Evolutionary conservation across 148 eudicot genomes (phyloP).

Genomic region (Chenopodium album): DNA sequence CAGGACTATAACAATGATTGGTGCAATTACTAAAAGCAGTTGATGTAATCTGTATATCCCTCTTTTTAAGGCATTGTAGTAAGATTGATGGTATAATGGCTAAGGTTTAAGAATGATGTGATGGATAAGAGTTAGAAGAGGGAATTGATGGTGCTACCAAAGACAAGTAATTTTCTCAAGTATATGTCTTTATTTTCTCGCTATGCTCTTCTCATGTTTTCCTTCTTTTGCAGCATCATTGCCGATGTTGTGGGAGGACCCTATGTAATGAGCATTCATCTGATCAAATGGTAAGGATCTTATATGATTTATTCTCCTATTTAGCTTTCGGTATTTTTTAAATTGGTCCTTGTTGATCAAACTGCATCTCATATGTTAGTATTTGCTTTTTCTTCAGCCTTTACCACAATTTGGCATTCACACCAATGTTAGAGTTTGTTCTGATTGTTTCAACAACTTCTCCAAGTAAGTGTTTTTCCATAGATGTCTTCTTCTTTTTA

Average conservation of each 20-base stretch:
- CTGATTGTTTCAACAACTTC: constrained; percentile 70
- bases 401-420: constrained; percentile 85
- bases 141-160: not conserved
- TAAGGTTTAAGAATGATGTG: not conserved
- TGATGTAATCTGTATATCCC: not conserved
- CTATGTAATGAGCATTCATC: constrained; percentile 92
- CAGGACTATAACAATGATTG: no score
- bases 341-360: not conserved
- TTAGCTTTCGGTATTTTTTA: not conserved
- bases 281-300: constrained; percentile 66
- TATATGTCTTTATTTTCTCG: not conserved
- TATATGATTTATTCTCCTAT: not conserved
- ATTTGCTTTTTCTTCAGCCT: constrained; percentile 48
- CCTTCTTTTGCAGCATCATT: constrained; percentile 72
- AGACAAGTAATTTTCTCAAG: not conserved
- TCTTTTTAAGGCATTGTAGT: not conserved
- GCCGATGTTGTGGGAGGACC: constrained; percentile 91
- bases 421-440: constrained; percentile 81
- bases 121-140: not conserved
- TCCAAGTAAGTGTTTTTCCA: constrained; percentile 50
- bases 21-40: no score
- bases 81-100: not conserved
- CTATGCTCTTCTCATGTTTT: constrained; percentile 16
- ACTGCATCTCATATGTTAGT: not conserved
- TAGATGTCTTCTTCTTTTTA: not conserved